phyloP scores from a whole-genome alignment of 225 moss, liverwort and hornwort genomes.

The Ulota crispa region DNA sequence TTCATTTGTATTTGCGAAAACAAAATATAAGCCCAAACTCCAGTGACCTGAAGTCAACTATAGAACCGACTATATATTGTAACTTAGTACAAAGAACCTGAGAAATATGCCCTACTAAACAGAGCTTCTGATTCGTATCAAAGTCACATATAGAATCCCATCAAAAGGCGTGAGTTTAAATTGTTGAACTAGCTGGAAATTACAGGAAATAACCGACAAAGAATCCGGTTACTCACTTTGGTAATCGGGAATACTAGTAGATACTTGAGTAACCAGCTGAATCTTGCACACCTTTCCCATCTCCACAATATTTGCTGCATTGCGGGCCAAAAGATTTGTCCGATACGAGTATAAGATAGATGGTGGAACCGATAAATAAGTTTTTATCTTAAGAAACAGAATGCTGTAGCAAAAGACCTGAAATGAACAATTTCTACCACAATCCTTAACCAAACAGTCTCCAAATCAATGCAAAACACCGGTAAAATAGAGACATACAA shows the following conservation, averaged over 20 bases:
- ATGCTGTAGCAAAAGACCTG: not conserved
- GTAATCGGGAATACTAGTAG: slow-evolving; percentile 63
- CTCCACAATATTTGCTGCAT: slow-evolving; percentile 74
- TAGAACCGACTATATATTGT: not conserved
- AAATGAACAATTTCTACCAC: not conserved
- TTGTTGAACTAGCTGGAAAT: not conserved
- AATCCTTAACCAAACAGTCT: not conserved
- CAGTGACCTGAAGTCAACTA: not conserved
- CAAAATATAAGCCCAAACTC: not conserved
- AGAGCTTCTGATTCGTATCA: not conserved
- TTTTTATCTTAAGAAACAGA: not conserved
- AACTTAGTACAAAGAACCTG: not conserved
- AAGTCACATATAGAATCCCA: not conserved
- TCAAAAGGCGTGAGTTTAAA: not conserved
- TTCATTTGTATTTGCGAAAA: not conserved
- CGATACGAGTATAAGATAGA: not conserved
- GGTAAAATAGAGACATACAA: slow-evolving; percentile 41
- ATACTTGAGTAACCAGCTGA: slow-evolving; percentile 88
- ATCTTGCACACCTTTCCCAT: slow-evolving; percentile 94
- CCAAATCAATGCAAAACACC: slow-evolving; percentile 3
- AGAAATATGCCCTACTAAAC: not conserved
- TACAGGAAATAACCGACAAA: not conserved
- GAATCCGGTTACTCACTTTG: slow-evolving; percentile 56
- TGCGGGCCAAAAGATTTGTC: slow-evolving; percentile 7
- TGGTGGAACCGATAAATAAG: not conserved